Base-by-base conservation (phyloP, 2,329 filamentous ascomycete species). In the Dothidotthia symphoricarpi region DNA sequence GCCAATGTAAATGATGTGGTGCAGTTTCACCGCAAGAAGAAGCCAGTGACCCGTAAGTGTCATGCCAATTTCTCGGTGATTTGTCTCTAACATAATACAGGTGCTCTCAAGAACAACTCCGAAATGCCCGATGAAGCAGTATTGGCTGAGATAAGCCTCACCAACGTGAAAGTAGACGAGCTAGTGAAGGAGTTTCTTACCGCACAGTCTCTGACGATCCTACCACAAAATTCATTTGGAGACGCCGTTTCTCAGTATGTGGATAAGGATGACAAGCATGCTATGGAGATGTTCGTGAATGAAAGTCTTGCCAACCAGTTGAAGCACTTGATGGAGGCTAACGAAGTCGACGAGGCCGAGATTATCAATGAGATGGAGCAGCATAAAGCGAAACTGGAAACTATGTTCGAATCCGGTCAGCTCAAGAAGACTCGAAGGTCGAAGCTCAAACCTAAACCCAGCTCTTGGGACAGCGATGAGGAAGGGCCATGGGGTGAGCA, bases 1-100 rank as follows among this genome's bases (percentile, higher is more conserved):
- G 93, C 93, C 42, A 98, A 98, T 60, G 83, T 84, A 8, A 94
- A 90, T 52, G 93, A 98, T 55, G 88, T 98, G 0, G 83, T 98
- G 1, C 86, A 91, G 57, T 97, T 95, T 63, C 83, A 96, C 66
- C 81, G 88, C 39, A 95, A 91, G 69, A 97, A 95, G 69, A 78
- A 79, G n/a, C 68, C 66, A 2, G 57, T 68, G 4, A 71, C 46
- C 11, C 56, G 59, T 50, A 49, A 43, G 49, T 49, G 16, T 12
- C n/a, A 6, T 37, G 4, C 11, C 15, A 16, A 9, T 8, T 11
- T 10, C 11, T n/a, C 22, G 7, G 39, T 26, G 5, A 40, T n/a
- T 4, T 5, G 2, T 12, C 6, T 28, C 38, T 52, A 69, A 53
- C 11, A 12, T 15, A 24, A 1, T 25, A 29, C 7, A 61, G 57